A percentile compares a stretch with the other conserved stretches of the same genome.
These are phyloP conservation scores for Trichoderma parareesei DNA, from an alignment of 495 filamentous ascomycete genomes.

Conservation along the genomic window DNA sequence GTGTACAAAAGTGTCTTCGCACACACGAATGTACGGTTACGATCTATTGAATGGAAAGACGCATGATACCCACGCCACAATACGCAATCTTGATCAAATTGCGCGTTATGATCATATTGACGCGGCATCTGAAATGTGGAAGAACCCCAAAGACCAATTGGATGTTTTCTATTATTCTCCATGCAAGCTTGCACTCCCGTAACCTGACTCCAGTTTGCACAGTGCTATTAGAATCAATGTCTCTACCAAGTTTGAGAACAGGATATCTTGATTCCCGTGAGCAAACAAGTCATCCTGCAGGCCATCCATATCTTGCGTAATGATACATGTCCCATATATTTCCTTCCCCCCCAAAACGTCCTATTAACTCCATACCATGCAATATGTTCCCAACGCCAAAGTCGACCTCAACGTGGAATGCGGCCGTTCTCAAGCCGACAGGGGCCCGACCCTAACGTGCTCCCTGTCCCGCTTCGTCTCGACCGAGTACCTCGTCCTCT, in stretches of 20 bases:
- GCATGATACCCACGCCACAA: slow-evolving; percentile 2
- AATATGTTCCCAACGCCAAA: neutral
- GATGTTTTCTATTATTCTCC: too few species aligned
- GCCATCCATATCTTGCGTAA: too few species aligned
- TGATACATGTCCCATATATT: too few species aligned
- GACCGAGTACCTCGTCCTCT: slow-evolving; percentile 32
- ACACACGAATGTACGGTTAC: slow-evolving; percentile 2
- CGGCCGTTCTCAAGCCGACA: slow-evolving; percentile 22
- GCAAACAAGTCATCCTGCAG: too few species aligned
- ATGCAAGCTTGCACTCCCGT: too few species aligned
- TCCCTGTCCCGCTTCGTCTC: slow-evolving; percentile 38
- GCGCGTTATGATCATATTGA: neutral
- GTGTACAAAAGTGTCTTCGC: neutral
- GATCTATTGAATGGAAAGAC: slow-evolving; percentile 6
- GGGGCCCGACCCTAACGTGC: slow-evolving; percentile 59
- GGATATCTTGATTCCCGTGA: too few species aligned
- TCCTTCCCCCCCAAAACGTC: neutral
- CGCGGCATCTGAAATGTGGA: neutral
- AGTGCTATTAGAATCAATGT: too few species aligned
- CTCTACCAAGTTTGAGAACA: too few species aligned
- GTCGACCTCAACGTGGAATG: neutral
- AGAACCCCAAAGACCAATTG: too few species aligned
- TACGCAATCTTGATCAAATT: neutral
- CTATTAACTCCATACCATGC: neutral
- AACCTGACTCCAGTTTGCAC: too few species aligned